Evolutionary conservation across 2,329 filamentous ascomycete species (phyloP).

Genomic region (Chaetomium sp.): DNA sequence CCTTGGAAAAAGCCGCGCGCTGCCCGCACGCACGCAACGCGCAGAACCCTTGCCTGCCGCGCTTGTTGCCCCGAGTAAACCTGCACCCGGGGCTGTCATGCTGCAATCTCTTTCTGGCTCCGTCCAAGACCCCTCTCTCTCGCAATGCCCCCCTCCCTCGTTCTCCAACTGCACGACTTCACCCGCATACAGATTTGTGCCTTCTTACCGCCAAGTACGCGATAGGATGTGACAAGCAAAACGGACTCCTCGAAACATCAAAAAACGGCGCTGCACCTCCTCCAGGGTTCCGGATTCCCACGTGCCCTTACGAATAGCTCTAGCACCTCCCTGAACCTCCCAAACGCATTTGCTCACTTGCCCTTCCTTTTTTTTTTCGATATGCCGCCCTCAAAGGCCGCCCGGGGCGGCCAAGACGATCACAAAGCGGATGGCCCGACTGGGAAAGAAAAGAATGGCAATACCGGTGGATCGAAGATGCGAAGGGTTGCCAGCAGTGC

Average conservation of each 20-base stretch:
- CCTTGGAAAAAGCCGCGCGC: neutral
- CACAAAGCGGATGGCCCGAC: slow-evolving; percentile 36
- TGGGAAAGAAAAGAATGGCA: slow-evolving; percentile 41
- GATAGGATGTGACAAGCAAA: slow-evolving; percentile 11
- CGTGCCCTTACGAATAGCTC: neutral
- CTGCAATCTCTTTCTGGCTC: slow-evolving; percentile 20
- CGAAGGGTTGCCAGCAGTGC: slow-evolving; percentile 49
- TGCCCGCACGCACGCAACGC: no score
- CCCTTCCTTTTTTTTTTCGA: neutral
- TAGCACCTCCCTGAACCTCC: neutral
- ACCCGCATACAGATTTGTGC: no score
- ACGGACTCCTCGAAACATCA: no score
- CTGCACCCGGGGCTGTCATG: slow-evolving; percentile 15
- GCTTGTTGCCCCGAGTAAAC: neutral
- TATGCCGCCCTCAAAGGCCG: slow-evolving; percentile 43
- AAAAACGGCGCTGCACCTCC: no score
- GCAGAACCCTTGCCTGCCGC: no score
- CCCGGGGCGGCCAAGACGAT: slow-evolving; percentile 38
- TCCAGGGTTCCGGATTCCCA: no score
- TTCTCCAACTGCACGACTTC: neutral
- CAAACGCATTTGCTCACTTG: neutral
- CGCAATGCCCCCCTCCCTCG: slow-evolving; percentile 13
- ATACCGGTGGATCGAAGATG: slow-evolving; percentile 39
- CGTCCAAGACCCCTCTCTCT: slow-evolving; percentile 14
- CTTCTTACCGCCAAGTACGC: no score